Conservation (phyloP, 495 filamentous ascomycete genomes). For the Penicillium paradoxum region DNA sequence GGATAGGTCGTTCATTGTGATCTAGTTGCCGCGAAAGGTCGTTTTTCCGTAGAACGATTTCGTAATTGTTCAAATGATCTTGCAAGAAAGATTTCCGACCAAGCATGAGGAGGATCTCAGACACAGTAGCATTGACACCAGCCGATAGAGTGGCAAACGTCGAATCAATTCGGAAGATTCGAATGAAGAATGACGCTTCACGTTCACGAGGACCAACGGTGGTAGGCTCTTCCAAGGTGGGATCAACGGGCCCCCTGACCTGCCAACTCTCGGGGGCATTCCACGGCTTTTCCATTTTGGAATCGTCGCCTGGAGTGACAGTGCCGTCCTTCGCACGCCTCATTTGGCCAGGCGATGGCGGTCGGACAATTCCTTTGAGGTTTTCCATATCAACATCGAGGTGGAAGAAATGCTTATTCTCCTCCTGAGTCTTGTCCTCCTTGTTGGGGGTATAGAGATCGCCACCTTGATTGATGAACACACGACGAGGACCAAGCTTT, state of each 20-base stretch:
- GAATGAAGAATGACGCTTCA: constrained; percentile 77
- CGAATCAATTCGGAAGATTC: constrained; percentile 89
- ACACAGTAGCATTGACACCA: constrained; percentile 72
- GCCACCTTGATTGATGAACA: constrained; percentile 51
- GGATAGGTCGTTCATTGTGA: constrained; percentile 72
- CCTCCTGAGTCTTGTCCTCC: constrained; percentile 29
- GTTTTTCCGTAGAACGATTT: constrained; percentile 91
- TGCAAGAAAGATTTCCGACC: constrained; percentile 88
- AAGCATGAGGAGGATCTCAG: constrained; percentile 76
- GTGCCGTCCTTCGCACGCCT: constrained; percentile 31
- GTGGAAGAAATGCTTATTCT: constrained; percentile 49
- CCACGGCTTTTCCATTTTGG: constrained; percentile 46
- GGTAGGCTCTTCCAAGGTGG: constrained; percentile 50
- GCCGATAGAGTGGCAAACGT: constrained; percentile 90
- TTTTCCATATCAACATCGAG: constrained; percentile 80
- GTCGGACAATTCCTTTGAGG: constrained; percentile 77
- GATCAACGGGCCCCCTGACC: constrained; percentile 68
- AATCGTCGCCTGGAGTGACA: constrained; percentile 40
- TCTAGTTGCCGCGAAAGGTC: constrained; percentile 79
- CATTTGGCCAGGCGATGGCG: constrained; percentile 15
- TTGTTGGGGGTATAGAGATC: constrained; percentile 13
- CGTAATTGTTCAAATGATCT: constrained; percentile 86
- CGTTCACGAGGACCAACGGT: constrained; percentile 49
- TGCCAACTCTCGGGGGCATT: constrained; percentile 93
- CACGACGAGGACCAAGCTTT: constrained; percentile 43